Evolutionary conservation across 169 alveolate species (phyloP), one percentile per base, ranked within the genome.

Genomic region (Eimeria falciformis): DNA sequence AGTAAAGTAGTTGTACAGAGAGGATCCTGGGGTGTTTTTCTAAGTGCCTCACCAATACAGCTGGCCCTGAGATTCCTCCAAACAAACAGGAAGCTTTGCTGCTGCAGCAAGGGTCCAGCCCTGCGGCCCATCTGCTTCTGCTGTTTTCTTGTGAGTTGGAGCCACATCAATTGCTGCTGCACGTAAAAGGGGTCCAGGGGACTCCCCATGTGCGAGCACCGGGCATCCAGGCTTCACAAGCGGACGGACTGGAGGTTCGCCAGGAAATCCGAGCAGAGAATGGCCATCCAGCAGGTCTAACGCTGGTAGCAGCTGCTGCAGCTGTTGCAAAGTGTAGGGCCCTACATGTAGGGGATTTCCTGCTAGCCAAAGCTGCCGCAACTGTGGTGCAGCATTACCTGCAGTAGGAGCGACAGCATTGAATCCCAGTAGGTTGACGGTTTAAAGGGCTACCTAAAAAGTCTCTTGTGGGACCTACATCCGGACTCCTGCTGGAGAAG

Each of bases 331-430:
- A 33, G 75, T 81, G 77, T 81, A 65, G 23, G 89, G 14, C 6
- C 89, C 89, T 73, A 81, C 33, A 50, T 81, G 75, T 37, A 81
- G 25, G 40, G 89, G 89, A 29, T 81, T 81, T 37, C 89, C 89
- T 12, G 89, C 89, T n/a, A 81, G 89, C 89, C 89, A 81, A 53
- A 81, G 75, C 75, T 81, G 89, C 40, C 89, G 89, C 77, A 81
- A 55, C 23, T 55, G 89, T 11, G 89, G 89, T 29, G 89, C 89
- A 55, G 89, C 89, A 18, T 55, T 81, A 47, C 89, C 89, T 81
- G 77, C 55, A 81, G 23, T 29, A 78, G 47, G 0, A 55, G 50
- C 27, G 27, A 17, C 45, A 47, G 7, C 69, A n/a, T 62, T 17
- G 9, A n/a, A 53, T 17, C 65, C 9, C 40, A 33, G 40, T 33